phyloP scores from a whole-genome alignment of 2,329 filamentous ascomycete genomes.

The Metarhizium rileyi region DNA sequence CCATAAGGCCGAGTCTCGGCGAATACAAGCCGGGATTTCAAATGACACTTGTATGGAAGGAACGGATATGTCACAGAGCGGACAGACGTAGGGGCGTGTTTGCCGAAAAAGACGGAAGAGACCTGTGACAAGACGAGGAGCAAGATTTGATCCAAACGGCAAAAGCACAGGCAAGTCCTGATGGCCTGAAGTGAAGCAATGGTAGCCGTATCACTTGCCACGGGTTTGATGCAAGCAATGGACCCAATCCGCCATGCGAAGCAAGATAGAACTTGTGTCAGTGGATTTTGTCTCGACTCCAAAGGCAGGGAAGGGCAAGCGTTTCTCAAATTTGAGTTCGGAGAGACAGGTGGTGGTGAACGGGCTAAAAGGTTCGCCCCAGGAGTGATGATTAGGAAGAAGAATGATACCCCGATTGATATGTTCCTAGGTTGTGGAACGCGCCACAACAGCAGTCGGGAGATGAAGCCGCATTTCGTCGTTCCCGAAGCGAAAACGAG shows the following conservation, averaged over 20 bases:
- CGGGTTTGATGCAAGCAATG: background rate
- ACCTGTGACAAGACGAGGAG: background rate
- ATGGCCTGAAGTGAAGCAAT: background rate
- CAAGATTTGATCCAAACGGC: background rate
- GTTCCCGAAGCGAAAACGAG: slow-evolving; percentile 1
- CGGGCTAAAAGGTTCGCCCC: background rate
- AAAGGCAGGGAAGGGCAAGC: background rate
- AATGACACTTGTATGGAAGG: slow-evolving; percentile 1
- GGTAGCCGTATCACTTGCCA: background rate
- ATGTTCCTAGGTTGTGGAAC: slow-evolving; percentile 1
- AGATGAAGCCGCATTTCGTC: background rate
- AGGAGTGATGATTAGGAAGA: background rate
- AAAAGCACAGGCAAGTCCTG: background rate
- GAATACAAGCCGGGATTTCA: slow-evolving; percentile 7
- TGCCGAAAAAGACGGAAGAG: background rate
- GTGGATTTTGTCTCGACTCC: background rate
- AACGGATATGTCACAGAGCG: slow-evolving; percentile 1
- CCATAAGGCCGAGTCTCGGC: slow-evolving; percentile 8
- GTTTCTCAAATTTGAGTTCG: background rate
- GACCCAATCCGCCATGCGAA: background rate
- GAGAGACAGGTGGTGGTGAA: background rate
- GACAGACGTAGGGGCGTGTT: slow-evolving; percentile 4
- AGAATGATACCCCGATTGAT: background rate
- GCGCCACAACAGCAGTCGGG: background rate
- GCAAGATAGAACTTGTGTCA: background rate